Percentiles rank a stretch among this genome's conserved stretches.
phyloP scores from a whole-genome alignment of 2,329 filamentous ascomycete species.

The Periconia digitata region DNA sequence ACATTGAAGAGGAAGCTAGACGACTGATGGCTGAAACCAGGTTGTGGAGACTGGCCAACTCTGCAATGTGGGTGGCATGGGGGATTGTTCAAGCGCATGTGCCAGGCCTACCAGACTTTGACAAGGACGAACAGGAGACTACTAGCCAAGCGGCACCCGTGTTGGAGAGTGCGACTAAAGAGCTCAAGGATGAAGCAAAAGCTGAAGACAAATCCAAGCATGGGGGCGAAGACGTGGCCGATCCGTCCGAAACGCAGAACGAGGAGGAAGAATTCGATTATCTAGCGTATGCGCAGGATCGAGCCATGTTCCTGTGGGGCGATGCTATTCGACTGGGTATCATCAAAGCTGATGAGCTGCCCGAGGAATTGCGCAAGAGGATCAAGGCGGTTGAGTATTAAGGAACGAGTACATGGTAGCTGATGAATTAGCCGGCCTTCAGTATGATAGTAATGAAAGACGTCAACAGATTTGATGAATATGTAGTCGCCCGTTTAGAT shows the following conservation, averaged over 20 bases:
- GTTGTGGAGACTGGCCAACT: conserved; percentile 86
- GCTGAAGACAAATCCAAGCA: conserved; percentile 23
- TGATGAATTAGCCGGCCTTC: neutral
- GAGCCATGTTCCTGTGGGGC: conserved; percentile 92
- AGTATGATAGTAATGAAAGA: no score
- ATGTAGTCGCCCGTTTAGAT: no score
- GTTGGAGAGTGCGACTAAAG: conserved; percentile 27
- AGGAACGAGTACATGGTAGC: neutral
- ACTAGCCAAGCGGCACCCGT: conserved; percentile 22
- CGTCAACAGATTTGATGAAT: no score
- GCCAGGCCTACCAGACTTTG: conserved; percentile 65
- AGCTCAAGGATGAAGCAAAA: conserved; percentile 3
- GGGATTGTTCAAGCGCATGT: conserved; percentile 93
- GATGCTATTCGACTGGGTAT: conserved; percentile 80
- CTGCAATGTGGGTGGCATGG: conserved; percentile 92
- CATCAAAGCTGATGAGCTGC: conserved; percentile 73
- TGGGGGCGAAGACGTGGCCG: conserved; percentile 31
- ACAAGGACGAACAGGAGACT: conserved; percentile 19
- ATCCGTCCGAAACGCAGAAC: conserved; percentile 51
- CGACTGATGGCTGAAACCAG: conserved; percentile 75
- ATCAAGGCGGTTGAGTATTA: conserved; percentile 72
- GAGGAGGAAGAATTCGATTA: conserved; percentile 87
- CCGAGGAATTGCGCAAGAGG: conserved; percentile 62
- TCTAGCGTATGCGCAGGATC: conserved; percentile 83
- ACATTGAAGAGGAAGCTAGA: conserved; percentile 67